phyloP scores from a whole-genome alignment of 768 basidiomycete species.

The Boletus insuetus region DNA sequence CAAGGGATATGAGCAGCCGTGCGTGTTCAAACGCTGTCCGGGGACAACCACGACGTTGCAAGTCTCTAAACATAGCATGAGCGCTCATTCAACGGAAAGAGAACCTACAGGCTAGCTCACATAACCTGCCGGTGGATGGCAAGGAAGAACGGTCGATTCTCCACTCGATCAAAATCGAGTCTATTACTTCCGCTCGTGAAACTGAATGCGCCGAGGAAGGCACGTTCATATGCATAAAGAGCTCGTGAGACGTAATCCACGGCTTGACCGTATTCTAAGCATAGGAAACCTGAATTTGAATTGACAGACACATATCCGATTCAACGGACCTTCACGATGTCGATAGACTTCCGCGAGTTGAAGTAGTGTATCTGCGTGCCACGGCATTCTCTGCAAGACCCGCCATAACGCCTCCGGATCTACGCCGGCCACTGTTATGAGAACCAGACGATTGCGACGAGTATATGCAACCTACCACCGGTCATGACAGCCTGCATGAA shows the following conservation, averaged over 20 bases:
- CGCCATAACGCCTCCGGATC: conserved; percentile 79
- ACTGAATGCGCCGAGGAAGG: conserved; percentile 83
- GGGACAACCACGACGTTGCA: conserved; percentile 85
- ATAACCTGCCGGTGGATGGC: conserved; percentile 81
- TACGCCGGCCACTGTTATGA: conserved; percentile 25
- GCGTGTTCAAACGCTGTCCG: conserved; percentile 92
- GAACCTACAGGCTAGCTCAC: conserved; percentile 41
- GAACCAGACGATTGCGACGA: neutral
- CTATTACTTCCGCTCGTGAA: conserved; percentile 79
- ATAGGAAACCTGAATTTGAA: neutral
- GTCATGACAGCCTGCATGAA: conserved; percentile 81
- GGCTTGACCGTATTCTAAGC: conserved; percentile 73
- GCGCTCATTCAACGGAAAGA: neutral
- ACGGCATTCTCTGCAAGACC: conserved; percentile 74
- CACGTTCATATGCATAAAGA: conserved; percentile 88
- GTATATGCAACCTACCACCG: conserved; percentile 56
- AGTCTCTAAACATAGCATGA: conserved; percentile 49
- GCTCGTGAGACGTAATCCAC: conserved; percentile 92
- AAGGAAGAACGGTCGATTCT: conserved; percentile 91
- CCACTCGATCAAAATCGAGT: conserved; percentile 86
- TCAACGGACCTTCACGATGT: conserved; percentile 74
- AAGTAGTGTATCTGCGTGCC: conserved; percentile 86
- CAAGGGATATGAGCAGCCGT: conserved; percentile 78
- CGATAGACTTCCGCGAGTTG: conserved; percentile 36
- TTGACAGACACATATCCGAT: neutral